These are phyloP conservation scores for Trametes cingulata DNA, from an alignment of 768 basidiomycete genomes.

Conservation along the genomic window DNA sequence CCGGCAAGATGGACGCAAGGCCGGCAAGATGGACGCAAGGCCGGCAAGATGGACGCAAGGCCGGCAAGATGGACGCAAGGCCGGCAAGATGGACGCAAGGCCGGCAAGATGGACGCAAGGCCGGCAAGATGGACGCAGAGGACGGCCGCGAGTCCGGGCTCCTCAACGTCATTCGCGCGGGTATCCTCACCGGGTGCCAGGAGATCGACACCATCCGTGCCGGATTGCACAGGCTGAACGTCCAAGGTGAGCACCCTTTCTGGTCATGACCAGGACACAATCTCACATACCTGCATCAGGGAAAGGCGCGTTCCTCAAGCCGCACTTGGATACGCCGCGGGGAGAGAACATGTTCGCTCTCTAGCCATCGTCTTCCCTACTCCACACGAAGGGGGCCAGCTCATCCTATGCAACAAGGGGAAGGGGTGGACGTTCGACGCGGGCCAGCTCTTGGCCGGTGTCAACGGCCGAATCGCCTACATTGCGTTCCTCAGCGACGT, in stretches of 20 bases:
- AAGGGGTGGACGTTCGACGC: too few species aligned
- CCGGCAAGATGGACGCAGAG: slow-evolving; percentile 38
- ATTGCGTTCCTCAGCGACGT: slow-evolving; percentile 46
- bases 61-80: slow-evolving; percentile 46
- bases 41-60: slow-evolving; percentile 26
- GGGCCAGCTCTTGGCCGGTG: too few species aligned
- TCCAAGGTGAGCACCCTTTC: not conserved
- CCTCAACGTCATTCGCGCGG: slow-evolving; percentile 26
- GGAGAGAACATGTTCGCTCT: slow-evolving; percentile 38
- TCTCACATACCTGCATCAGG: not conserved
- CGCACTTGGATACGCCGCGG: slow-evolving; percentile 11
- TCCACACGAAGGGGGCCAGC: slow-evolving; percentile 44
- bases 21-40: slow-evolving; percentile 39
- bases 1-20: slow-evolving; percentile 49
- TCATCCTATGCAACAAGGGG: slow-evolving; percentile 32
- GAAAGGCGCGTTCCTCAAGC: slow-evolving; percentile 9
- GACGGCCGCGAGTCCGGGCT: slow-evolving; percentile 32
- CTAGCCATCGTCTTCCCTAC: slow-evolving; percentile 51
- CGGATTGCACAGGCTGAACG: slow-evolving; percentile 11
- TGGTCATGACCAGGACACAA: too few species aligned
- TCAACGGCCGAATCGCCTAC: slow-evolving; percentile 31
- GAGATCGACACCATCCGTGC: not conserved
- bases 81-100: slow-evolving; percentile 39
- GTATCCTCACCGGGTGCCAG: not conserved
- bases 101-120: slow-evolving; percentile 45